Base-by-base conservation (phyloP, 768 basidiomycete genomes). In the Russula lepida region DNA sequence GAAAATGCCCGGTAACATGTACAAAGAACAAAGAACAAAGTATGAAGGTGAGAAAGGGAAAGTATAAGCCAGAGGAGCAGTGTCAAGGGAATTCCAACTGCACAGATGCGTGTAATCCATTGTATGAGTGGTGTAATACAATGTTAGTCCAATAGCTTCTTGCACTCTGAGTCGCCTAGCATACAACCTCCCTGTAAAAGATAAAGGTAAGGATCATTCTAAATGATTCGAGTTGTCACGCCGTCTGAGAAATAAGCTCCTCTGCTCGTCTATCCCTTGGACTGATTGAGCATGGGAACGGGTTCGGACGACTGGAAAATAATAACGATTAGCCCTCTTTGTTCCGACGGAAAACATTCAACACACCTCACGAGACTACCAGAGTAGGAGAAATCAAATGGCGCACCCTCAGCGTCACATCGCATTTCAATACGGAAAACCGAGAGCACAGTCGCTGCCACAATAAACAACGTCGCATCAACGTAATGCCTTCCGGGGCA, bases 401-500 rank as follows among this genome's bases (percentile, higher is more conserved):
- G 43, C 11, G 19, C 1, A 43, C 41, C 43, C 21, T 44, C 43
- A 12, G 43, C 9, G 43, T 12, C 43, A 11, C 19, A 4, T 9
- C 11, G 43, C 6, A 2, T 23, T 21, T 44, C 43, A 44, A 63
- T 25, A 32, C 50, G 2, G 17, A 50, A 63, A 9, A 60, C 21
- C 6, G 62, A 53, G 6, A 60, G 19, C 9, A 60, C 25, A 5
- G 52, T 54, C 17, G 55, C 39, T 4, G 44, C n/a, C 9, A 59
- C 41, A n/a, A 63, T 28, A 9, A 60, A 63, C 25, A 60, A 21
- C 5, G 30, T 60, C 13, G 54, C 47, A 15, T 63, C 62, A 3
- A 47, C 52, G 23, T 60, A 49, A 49, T 63, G 52, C 19, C 58
- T 46, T 21, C 58, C 62, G 1, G 62, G 58, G 47, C 62, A 63